Percentiles rank a stretch among this genome's conserved stretches.
Conservation (phyloP, 176 grass and related monocot species). For the Tuctoria greenei region DNA sequence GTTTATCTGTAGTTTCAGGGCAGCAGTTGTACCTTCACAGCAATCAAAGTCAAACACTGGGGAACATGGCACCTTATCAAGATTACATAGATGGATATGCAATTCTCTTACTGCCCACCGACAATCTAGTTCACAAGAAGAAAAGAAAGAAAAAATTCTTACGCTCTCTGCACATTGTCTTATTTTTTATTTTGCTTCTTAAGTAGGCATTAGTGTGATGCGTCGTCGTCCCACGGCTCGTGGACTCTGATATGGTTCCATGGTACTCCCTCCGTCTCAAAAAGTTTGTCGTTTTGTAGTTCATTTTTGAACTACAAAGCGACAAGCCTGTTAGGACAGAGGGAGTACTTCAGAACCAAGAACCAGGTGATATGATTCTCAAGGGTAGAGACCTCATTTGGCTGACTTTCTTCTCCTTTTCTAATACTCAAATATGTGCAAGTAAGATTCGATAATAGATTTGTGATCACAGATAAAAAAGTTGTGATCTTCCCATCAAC, state of each 20-base stretch:
- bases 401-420: not conserved
- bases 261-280: too few relatives aligned
- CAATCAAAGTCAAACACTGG: conserved; percentile 8
- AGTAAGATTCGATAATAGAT: not conserved
- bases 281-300: too few relatives aligned
- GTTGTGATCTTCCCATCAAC: too few relatives aligned
- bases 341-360: not conserved
- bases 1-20: not conserved
- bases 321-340: too few relatives aligned
- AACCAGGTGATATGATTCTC: not conserved
- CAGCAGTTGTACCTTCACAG: not conserved
- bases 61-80: not conserved
- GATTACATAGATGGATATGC: not conserved
- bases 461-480: not conserved
- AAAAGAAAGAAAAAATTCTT: not conserved
- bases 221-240: not conserved
- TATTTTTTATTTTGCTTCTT: not conserved
- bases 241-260: not conserved
- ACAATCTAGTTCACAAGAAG: not conserved
- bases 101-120: not conserved
- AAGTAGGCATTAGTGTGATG: not conserved
- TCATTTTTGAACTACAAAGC: too few relatives aligned
- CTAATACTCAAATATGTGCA: not conserved
- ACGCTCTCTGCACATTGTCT: not conserved
- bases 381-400: not conserved